Evolutionary conservation across 2,329 filamentous ascomycete species (phyloP).

Genomic region (Alternaria metachromatica): DNA sequence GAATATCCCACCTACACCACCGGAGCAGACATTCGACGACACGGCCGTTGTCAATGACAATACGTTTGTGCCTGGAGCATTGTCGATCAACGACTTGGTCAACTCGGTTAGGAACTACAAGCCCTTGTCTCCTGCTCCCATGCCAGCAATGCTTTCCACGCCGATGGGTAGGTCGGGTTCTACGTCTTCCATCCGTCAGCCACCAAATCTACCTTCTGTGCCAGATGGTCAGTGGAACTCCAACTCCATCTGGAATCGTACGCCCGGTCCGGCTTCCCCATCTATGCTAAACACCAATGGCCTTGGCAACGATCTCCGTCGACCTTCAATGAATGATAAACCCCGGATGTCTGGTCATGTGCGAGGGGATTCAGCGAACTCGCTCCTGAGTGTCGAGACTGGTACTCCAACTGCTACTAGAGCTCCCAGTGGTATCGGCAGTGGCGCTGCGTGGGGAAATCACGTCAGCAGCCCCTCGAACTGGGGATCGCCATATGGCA

Average conservation of each 20-base stretch:
- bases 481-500: conserved; percentile 36
- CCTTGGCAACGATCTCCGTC: conserved; percentile 24
- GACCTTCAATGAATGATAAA: conserved; percentile 43
- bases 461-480: conserved; percentile 28
- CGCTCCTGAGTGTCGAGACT: conserved; percentile 46
- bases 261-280: conserved; percentile 41
- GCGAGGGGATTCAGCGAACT: conserved; percentile 53
- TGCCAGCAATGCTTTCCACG: conserved; percentile 31
- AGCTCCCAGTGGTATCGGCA: conserved; percentile 27
- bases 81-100: conserved; percentile 47
- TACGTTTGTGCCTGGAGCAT: conserved; percentile 34
- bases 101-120: conserved; percentile 48
- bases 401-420: conserved; percentile 20
- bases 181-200: conserved; percentile 45
- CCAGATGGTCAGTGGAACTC: conserved; percentile 46
- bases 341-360: conserved; percentile 48
- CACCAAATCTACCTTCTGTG: conserved; percentile 45
- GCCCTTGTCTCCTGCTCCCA: conserved; percentile 36
- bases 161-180: conserved; percentile 45
- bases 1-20: conserved; percentile 55
- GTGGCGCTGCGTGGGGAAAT: conserved; percentile 44
- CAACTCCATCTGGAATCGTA: conserved; percentile 48
- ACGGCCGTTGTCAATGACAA: conserved; percentile 43
- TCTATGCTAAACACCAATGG: conserved; percentile 27
- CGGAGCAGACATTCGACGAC: conserved; percentile 54